phyloP scores from a whole-genome alignment of 768 basidiomycete species.

The Fistulinella prunicolor region DNA sequence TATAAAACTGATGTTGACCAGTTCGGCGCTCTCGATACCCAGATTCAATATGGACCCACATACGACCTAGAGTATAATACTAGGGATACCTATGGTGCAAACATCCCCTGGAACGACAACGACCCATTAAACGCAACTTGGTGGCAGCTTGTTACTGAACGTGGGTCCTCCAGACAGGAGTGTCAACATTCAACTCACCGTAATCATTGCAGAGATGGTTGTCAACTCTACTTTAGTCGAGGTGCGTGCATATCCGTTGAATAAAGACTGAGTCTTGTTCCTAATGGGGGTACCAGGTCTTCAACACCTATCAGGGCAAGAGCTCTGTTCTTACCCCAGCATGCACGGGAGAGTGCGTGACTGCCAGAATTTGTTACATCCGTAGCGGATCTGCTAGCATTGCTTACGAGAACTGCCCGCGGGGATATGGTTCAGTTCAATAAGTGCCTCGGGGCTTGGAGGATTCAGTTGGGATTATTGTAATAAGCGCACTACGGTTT shows the following conservation, averaged over 20 bases:
- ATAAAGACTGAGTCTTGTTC: neutral
- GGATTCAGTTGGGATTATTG: too few relatives aligned
- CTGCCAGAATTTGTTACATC: constrained; percentile 74
- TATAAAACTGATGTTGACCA: constrained; percentile 63
- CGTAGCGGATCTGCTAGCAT: constrained; percentile 69
- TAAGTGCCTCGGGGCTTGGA: constrained; percentile 6
- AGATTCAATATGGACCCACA: constrained; percentile 56
- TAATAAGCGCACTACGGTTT: too few relatives aligned
- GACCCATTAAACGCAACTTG: constrained; percentile 80
- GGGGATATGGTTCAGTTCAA: constrained; percentile 67
- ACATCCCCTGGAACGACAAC: constrained; percentile 51
- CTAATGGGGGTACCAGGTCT: constrained; percentile 41
- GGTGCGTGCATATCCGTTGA: constrained; percentile 34
- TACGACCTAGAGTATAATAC: constrained; percentile 66
- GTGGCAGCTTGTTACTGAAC: constrained; percentile 80
- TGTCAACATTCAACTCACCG: neutral
- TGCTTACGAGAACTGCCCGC: constrained; percentile 54
- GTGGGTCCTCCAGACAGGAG: constrained; percentile 35
- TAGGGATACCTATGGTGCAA: constrained; percentile 60
- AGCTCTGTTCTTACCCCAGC: constrained; percentile 49
- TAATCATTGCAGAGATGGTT: constrained; percentile 48
- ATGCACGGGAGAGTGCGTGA: constrained; percentile 60
- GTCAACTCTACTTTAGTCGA: constrained; percentile 53
- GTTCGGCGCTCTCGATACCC: constrained; percentile 56
- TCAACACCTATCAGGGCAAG: constrained; percentile 73